These are phyloP conservation scores for Prosopis cineraria DNA, from an alignment of 306 rosid genomes.

Conservation along the genomic window DNA sequence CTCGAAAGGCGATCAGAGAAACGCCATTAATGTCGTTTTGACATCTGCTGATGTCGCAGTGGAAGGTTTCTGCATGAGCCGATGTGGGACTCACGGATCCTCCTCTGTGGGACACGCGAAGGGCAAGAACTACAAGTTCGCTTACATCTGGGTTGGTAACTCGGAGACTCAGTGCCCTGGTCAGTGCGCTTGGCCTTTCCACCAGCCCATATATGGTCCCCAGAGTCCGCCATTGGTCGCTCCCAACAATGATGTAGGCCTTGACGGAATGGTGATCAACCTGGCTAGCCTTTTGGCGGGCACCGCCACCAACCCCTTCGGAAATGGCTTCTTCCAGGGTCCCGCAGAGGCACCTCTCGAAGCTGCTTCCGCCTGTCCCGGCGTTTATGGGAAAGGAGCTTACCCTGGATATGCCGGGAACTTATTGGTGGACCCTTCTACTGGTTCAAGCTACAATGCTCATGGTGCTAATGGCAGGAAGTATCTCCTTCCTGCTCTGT, in stretches of 20 bases:
- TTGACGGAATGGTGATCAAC: slow-evolving; percentile 72
- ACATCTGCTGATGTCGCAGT: slow-evolving; percentile 66
- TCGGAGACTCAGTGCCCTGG: slow-evolving; percentile 78
- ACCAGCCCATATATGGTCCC: slow-evolving; percentile 72
- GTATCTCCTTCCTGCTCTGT: slow-evolving; percentile 65
- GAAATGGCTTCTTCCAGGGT: slow-evolving; percentile 75
- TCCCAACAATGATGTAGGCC: slow-evolving; percentile 71
- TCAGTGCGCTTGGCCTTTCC: slow-evolving; percentile 77
- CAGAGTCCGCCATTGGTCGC: slow-evolving; percentile 56
- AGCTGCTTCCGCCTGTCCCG: slow-evolving; percentile 73
- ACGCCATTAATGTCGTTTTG: slow-evolving; percentile 71
- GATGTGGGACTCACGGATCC: slow-evolving; percentile 77
- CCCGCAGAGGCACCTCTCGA: slow-evolving; percentile 61
- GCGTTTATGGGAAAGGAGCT: slow-evolving; percentile 70
- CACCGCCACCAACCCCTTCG: slow-evolving; percentile 78
- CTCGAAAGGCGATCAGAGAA: slow-evolving; percentile 32
- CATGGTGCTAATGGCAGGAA: slow-evolving; percentile 62
- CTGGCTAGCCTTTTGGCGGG: slow-evolving; percentile 71
- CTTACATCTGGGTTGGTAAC: slow-evolving; percentile 82
- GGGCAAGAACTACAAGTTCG: slow-evolving; percentile 57
- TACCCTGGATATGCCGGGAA: slow-evolving; percentile 74
- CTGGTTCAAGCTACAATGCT: slow-evolving; percentile 75
- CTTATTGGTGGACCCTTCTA: slow-evolving; percentile 49
- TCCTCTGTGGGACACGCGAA: slow-evolving; percentile 17
- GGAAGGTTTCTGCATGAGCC: slow-evolving; percentile 60